Base-by-base conservation (phyloP, 148 eudicot genomes). In the Vaccinium corymbosum region DNA sequence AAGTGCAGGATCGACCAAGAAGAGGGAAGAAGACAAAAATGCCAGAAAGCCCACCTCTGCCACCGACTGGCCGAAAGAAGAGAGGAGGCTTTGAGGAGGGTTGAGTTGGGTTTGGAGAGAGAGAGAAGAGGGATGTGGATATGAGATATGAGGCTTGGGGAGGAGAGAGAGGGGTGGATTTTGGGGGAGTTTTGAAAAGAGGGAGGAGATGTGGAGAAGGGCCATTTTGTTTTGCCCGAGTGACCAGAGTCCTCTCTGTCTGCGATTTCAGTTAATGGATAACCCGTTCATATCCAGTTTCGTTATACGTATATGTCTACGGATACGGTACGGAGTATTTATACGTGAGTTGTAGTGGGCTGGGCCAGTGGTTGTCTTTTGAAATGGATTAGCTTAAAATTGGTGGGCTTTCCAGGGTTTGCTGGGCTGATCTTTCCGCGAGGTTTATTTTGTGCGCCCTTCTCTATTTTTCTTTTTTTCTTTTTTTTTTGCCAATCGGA, bases 1-100 rank as follows among this genome's bases (percentile, higher is more conserved):
- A 66, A 95, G 93, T 81, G 98, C 95, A 82, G 98, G 98, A 81
- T 93, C 83, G 55, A 92, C 89, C 84, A 95, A 91, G 86, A 91
- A 92, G 32, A 95, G 90, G 6, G 95, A 90, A 88, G 94, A 91
- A 80, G 97, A 92, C 22, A 92, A 56, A 27, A 95, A 89, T 79
- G 94, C 95, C 76, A 90, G 64, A 85, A 93, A 84, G 84, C 90
- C 86, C 25, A 92, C 94, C 53, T 89, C 89, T 19, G 89, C 86
- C 76, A 86, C 84, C 27, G 94, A 89, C 38, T 90, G 90, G n/a
- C 84, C 85, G 57, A 91, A 2, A 52, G 82, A 79, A 17, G 73
- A 78, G 16, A 85, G 22, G 68, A 62, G 11, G 78, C 56, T 81
- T 48, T 83, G 72, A 48, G 73, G 29, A 75, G 76, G 25, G 57